Evolutionary conservation across 2,329 filamentous ascomycete species (phyloP), one percentile per base, ranked within the genome.

Genomic region (Curvularia lunata): DNA sequence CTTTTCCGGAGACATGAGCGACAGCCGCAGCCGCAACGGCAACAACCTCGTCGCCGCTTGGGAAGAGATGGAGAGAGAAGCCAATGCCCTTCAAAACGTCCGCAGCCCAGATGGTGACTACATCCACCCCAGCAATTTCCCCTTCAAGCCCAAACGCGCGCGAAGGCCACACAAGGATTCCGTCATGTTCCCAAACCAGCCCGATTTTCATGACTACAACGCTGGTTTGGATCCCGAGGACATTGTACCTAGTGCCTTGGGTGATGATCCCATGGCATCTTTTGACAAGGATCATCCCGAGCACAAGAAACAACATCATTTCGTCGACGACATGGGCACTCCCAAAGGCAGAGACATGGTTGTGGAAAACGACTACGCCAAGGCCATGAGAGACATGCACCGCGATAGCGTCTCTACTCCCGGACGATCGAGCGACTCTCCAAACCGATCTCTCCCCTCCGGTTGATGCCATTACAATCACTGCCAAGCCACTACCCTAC

Each of bases 1-100:
- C 55, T 76, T 75, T 34, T 76, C 74, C 1, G 67, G 67, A 9
- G 75, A 77, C 56, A 65, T 63, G 53, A 75, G 68, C 52, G 75
- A 76, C 48, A 71, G 69, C 41, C 70, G 74, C 19, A 68, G 66
- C 21, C 67, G 68, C 34, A 71, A 72, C 28, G 65, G 69, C 43
- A 68, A 68, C 21, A 65, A 67, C 40, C 62, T 76, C 7, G 69
- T 74, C 18, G 64, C 69, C 8, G 71, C 69, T 1, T 76, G 73
- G 74, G 73, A 75, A 64, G 67, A 73, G 48, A 66, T 71, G 61
- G 73, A 72, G 47, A 55, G 69, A 13, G 72, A 73, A 54, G 66
- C 71, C 7, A 64, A 64, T n/a, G 50, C 59, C n/a, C 61, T 68
- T 2, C 62, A 67, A 27, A 61, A 68, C 4, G 61, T 69, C 12